Conservation (phyloP, 768 basidiomycete genomes). For the Hygrocybe punicea region DNA sequence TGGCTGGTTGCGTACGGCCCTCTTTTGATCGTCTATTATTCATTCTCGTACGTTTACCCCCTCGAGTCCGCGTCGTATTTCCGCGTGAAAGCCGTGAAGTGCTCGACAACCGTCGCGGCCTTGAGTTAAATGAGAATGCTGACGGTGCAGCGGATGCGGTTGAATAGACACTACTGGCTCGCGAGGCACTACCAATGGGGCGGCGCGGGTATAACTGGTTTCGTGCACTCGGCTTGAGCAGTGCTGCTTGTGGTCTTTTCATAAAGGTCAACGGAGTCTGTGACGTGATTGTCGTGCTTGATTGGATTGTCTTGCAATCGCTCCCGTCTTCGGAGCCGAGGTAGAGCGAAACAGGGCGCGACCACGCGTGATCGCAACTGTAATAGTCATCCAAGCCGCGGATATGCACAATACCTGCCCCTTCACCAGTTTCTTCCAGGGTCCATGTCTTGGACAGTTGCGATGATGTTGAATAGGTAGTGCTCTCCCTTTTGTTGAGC, state of each 20-base stretch:
- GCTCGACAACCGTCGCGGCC: background rate
- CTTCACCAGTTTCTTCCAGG: conserved; percentile 40
- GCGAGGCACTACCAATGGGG: conserved; percentile 8
- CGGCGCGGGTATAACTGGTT: conserved; percentile 6
- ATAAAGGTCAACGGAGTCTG: conserved; percentile 11
- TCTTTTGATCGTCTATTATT: background rate
- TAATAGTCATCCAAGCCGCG: conserved; percentile 21
- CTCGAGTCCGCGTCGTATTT: background rate
- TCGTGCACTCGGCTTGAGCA: conserved; percentile 8
- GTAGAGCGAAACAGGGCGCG: background rate
- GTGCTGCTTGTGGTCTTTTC: conserved; percentile 12
- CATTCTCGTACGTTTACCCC: background rate
- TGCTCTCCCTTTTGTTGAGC: conserved; percentile 15
- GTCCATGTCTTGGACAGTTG: conserved; percentile 34
- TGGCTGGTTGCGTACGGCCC: background rate
- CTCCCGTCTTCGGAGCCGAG: background rate
- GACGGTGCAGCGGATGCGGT: conserved; percentile 18
- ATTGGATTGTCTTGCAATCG: conserved; percentile 9
- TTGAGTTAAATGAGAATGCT: background rate
- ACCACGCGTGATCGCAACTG: conserved; percentile 10
- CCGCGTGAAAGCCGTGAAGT: background rate
- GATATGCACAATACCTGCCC: conserved; percentile 39
- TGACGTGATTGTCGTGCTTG: conserved; percentile 15
- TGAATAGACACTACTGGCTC: conserved; percentile 26
- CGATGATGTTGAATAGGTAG: conserved; percentile 2